Evolutionary conservation across 116 monocot genomes (phyloP).

Genomic region (Iris pallida): DNA sequence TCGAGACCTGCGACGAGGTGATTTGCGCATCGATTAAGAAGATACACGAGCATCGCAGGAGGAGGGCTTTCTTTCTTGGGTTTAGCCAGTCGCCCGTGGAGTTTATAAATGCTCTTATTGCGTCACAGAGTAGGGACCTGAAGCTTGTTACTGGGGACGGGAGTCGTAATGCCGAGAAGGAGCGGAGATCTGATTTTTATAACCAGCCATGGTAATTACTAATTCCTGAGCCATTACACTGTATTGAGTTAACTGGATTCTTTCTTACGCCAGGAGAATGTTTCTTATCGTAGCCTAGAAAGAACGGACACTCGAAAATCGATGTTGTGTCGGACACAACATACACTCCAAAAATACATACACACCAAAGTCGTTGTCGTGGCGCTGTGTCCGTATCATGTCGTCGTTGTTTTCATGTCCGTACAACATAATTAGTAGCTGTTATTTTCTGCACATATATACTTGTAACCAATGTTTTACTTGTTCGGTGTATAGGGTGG

Average conservation of each 20-base stretch:
- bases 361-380: background rate
- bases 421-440: background rate
- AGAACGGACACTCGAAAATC: too few relatives aligned
- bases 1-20: slow-evolving; percentile 87
- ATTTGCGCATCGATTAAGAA: slow-evolving; percentile 94
- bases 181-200: slow-evolving; percentile 84
- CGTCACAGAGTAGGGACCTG: slow-evolving; percentile 85
- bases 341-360: too few relatives aligned
- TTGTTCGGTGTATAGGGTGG: slow-evolving; percentile 55
- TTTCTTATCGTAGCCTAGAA: too few relatives aligned
- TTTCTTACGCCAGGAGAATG: too few relatives aligned
- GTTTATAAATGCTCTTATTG: slow-evolving; percentile 89
- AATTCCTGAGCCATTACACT: background rate
- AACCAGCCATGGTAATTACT: slow-evolving; percentile 81
- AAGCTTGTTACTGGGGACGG: slow-evolving; percentile 86
- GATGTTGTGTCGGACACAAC: too few relatives aligned
- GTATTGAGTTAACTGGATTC: too few relatives aligned
- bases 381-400: background rate
- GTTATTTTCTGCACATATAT: background rate
- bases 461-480: background rate
- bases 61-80: slow-evolving; percentile 95
- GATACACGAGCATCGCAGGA: slow-evolving; percentile 91
- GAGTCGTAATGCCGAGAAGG: slow-evolving; percentile 77
- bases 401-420: background rate
- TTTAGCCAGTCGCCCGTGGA: slow-evolving; percentile 97